Conservation (phyloP, 1,284 basidiomycete genomes). For the Sparassis latifolia region DNA sequence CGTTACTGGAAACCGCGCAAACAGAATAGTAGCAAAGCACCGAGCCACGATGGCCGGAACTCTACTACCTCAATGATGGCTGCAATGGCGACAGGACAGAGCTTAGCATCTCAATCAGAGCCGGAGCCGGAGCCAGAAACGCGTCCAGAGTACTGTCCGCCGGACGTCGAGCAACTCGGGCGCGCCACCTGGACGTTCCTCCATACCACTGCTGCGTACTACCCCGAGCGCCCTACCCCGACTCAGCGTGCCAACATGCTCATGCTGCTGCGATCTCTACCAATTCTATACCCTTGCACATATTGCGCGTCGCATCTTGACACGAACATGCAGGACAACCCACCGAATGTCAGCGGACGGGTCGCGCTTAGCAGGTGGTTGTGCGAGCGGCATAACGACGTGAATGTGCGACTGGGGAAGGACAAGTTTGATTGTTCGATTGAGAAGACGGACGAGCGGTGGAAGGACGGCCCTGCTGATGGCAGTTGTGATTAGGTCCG, state of each 20-base stretch:
- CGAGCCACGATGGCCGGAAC: conserved; percentile 9
- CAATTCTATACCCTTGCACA: conserved; percentile 81
- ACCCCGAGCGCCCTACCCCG: conserved; percentile 71
- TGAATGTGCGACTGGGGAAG: conserved; percentile 85
- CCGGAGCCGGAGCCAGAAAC: conserved; percentile 30
- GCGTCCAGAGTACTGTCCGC: conserved; percentile 71
- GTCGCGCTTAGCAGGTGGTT: conserved; percentile 76
- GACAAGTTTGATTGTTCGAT: conserved; percentile 69
- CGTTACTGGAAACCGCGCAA: conserved; percentile 59
- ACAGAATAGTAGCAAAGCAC: conserved; percentile 15
- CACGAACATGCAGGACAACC: conserved; percentile 53
- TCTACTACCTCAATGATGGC: conserved; percentile 32
- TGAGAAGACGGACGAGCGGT: conserved; percentile 70
- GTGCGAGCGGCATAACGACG: conserved; percentile 87
- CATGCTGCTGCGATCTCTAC: conserved; percentile 68
- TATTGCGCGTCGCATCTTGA: conserved; percentile 81
- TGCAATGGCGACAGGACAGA: conserved; percentile 32
- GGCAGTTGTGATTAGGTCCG: conserved; percentile 58
- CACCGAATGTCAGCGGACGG: conserved; percentile 72
- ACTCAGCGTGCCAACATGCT: conserved; percentile 78
- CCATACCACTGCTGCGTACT: conserved; percentile 90
- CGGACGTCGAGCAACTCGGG: conserved; percentile 83
- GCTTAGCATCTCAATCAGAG: conserved; percentile 28
- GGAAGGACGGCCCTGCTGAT: conserved; percentile 86
- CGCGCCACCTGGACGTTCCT: conserved; percentile 94